These are phyloP conservation scores for Botrytis sinoallii DNA, from an alignment of 2,329 filamentous ascomycete genomes.

Conservation along the genomic window DNA sequence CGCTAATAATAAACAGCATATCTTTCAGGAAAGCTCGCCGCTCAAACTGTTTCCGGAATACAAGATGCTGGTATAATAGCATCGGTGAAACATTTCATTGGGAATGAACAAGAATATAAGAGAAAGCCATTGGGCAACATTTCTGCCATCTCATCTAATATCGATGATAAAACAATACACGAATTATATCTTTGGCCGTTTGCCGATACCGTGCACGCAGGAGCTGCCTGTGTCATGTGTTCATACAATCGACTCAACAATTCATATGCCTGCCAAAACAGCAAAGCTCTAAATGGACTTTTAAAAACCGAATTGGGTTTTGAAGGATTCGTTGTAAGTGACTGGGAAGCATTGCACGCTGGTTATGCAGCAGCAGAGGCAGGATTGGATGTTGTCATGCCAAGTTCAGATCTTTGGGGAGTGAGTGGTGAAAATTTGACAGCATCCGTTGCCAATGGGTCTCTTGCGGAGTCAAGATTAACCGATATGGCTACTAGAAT, in stretches of 20 bases:
- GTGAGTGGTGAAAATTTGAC: conserved; percentile 40
- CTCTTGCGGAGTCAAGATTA: conserved; percentile 42
- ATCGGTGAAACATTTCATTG: conserved; percentile 53
- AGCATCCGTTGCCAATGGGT: conserved; percentile 58
- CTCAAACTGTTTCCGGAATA: conserved; percentile 30
- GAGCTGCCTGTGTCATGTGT: conserved; percentile 78
- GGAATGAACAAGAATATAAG: conserved; percentile 66
- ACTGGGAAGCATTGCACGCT: conserved; percentile 81
- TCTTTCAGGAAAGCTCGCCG: conserved; percentile 53
- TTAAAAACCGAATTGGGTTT: conserved; percentile 84
- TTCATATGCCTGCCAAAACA: conserved; percentile 65
- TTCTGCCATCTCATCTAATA: conserved; percentile 57
- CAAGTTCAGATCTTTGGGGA: conserved; percentile 26
- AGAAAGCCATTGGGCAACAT: conserved; percentile 48
- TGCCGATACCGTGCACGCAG: conserved; percentile 71
- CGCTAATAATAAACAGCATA: conserved; percentile 44
- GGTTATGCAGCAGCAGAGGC: conserved; percentile 75
- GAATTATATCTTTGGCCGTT: conserved; percentile 86
- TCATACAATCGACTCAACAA: conserved; percentile 64
- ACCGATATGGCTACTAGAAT: conserved; percentile 62
- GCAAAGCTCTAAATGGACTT: conserved; percentile 74
- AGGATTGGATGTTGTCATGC: conserved; percentile 65
- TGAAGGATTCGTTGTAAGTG: conserved; percentile 75
- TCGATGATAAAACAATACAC: conserved; percentile 71
- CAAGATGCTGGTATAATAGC: conserved; percentile 31